These are phyloP conservation scores for Trypanosoma lewisi DNA, from an alignment of 208 protist species.

Conservation along the genomic window DNA sequence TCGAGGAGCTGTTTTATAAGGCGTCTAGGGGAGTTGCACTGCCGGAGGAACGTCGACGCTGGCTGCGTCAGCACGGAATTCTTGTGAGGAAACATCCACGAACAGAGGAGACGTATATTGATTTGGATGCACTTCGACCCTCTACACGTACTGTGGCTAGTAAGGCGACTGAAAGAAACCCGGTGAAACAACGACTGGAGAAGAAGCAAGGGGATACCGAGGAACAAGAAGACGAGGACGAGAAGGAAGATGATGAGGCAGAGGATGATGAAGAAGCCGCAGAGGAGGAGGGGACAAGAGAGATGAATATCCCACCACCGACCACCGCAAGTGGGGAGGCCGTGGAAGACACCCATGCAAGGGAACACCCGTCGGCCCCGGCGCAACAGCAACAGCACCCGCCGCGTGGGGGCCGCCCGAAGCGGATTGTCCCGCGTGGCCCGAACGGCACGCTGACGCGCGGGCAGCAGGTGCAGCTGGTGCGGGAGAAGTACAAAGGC, in stretches of 20 bases:
- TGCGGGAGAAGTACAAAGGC: conserved; percentile 60
- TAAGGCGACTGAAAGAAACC: background rate
- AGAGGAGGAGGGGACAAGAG: too few relatives aligned
- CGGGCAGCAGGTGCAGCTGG: conserved; percentile 65
- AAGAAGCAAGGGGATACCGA: background rate
- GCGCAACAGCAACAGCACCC: background rate
- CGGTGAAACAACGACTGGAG: conserved; percentile 3
- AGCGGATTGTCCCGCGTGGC: conserved; percentile 53
- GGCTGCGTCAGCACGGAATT: conserved; percentile 82
- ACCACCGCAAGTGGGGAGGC: background rate
- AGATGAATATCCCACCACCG: background rate
- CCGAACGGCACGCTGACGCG: conserved; percentile 70
- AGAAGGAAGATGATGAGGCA: too few relatives aligned
- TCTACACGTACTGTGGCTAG: conserved; percentile 2
- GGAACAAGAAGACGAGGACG: too few relatives aligned
- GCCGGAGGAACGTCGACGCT: conserved; percentile 74
- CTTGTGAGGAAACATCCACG: conserved; percentile 65
- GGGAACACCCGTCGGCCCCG: background rate
- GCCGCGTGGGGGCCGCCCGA: conserved; percentile 12
- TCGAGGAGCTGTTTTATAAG: conserved; percentile 88
- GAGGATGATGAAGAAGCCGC: too few relatives aligned
- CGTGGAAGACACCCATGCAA: background rate
- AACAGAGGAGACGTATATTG: conserved; percentile 54
- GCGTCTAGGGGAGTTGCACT: conserved; percentile 70
- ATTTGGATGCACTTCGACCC: conserved; percentile 29